Evolutionary conservation across 331 rosid genomes (phyloP), one percentile per base, ranked within the genome.

Genomic region (Rosa hybrid): DNA sequence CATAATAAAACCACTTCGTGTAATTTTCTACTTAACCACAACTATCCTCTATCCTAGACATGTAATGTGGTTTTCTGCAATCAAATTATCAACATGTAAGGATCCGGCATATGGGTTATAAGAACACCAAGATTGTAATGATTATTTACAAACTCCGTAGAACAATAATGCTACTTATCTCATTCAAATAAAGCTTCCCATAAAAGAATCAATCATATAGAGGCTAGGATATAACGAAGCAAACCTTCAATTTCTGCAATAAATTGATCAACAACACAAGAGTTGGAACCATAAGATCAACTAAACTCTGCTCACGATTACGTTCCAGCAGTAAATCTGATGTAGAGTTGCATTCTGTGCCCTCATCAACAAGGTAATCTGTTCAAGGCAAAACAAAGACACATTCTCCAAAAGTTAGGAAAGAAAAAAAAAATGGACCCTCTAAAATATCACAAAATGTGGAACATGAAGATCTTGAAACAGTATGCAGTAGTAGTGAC

Each of bases 321-420:
- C 96, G 99, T 83, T 96, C 99, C 85, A 87, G 68, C 12, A 93
- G 90, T 76, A 96, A 86, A 86, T 96, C 99, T 82, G 98, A 91
- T 9, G 99, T 90, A 79, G 94, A 81, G 83, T 93, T 96, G 92
- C 97, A 90, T 76, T 96, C 98, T 25, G 97, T 90, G 75, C 97
- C 97, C 90, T 96, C 99, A 18, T 96, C 99, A 65, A 96, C 99
- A 54, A 96, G 99, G 86, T 96, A 93, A 86, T 93, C 99, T 96
- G 91, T 86, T 76, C 73, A 82, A 87, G 79, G 76, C 74, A 84
- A 78, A 69, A 57, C 48, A 80, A 69, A 76, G 68, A n/a, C 80
- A 44, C 83, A 62, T 34, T 34, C 4, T 34, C 39, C 4, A 57
- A 59, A 51, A 9, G 42, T 70, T 18, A 38, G 39, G 39, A 30